These are phyloP conservation scores for Nissolia schottii DNA, from an alignment of 306 rosid species.

Conservation along the genomic window DNA sequence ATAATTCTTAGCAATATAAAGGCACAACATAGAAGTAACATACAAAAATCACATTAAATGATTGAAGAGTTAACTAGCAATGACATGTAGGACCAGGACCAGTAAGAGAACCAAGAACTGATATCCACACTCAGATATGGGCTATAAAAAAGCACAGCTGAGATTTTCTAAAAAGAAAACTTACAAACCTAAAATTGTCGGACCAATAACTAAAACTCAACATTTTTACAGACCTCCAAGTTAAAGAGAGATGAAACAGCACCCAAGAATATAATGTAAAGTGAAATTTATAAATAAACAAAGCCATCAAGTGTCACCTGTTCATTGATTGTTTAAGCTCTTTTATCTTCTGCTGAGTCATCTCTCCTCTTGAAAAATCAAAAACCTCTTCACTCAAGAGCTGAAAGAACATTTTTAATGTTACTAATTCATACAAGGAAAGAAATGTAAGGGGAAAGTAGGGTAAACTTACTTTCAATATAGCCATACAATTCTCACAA, in stretches of 20 bases:
- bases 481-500: constrained; percentile 80
- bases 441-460: background rate
- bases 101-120: background rate
- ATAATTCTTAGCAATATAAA: constrained; percentile 16
- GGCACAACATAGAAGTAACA: background rate
- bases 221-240: background rate
- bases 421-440: background rate
- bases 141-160: background rate
- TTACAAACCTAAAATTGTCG: background rate
- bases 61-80: background rate
- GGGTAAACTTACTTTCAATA: constrained; percentile 26
- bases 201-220: background rate
- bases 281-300: background rate
- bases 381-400: constrained; percentile 25
- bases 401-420: background rate
- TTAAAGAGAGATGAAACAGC: background rate
- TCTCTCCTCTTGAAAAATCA: constrained; percentile 27
- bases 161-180: background rate
- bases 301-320: background rate
- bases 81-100: background rate
- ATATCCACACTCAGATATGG: background rate
- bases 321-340: constrained; percentile 24
- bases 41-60: background rate
- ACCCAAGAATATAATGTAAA: background rate
- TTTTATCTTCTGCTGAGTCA: constrained; percentile 27